Evolutionary conservation across 192 early-diverging fungal genomes (phyloP).

Genomic region (Funneliformis geosporum): DNA sequence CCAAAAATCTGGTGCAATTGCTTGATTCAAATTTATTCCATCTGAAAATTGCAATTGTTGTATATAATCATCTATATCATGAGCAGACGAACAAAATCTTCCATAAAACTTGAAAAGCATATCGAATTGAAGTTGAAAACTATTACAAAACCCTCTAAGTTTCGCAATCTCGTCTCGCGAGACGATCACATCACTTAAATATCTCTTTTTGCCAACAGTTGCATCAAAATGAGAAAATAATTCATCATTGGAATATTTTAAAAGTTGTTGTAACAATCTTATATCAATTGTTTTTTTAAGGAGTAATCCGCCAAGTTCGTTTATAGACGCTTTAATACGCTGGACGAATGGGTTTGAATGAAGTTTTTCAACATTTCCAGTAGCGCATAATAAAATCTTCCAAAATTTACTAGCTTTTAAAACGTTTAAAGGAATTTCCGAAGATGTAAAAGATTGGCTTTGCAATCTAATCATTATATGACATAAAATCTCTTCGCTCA

Average conservation of each 20-base stretch:
- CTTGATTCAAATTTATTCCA: background rate
- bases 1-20: background rate
- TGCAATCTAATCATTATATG: conserved; percentile 1
- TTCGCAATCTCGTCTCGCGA: background rate
- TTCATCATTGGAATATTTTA: background rate
- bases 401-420: background rate
- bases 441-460: background rate
- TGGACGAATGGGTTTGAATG: background rate
- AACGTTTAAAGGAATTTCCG: background rate
- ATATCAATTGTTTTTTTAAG: background rate
- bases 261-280: background rate
- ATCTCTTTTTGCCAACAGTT: background rate
- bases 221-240: background rate
- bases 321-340: background rate
- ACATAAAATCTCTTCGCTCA: background rate
- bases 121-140: background rate
- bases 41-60: background rate
- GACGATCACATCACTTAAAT: background rate
- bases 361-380: background rate
- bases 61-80: background rate
- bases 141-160: background rate
- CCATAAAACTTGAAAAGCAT: background rate
- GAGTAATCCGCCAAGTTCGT: background rate
- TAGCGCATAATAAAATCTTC: background rate
- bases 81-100: background rate